Base-by-base conservation (phyloP, 2,329 filamentous ascomycete species). In the Neonectria ditissima region DNA sequence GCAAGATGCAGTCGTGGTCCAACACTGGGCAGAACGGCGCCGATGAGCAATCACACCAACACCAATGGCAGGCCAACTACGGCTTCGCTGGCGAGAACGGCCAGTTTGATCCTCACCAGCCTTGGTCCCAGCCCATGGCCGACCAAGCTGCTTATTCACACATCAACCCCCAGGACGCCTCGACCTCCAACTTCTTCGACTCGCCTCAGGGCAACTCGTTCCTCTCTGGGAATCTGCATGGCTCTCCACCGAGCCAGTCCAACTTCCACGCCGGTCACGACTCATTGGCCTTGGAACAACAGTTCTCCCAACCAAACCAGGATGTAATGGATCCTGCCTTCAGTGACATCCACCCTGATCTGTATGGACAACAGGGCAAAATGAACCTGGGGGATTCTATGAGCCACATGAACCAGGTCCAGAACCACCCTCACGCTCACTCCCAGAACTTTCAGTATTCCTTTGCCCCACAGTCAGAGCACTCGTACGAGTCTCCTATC, bases 1-100 rank as follows among this genome's bases (percentile, higher is more conserved):
- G 62, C 73, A 76, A 73, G 65, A 81, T 81, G 79, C 79, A 81
- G 76, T 79, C 79, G 63, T 81, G 79, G 79, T 67, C 78, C 43
- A 74, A 73, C 59, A 69, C 75, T 61, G 74, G 76, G 69, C 79
- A 80, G 69, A 77, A 74, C 56, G 79, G 78, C 69, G 69, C 75
- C 55, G 76, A 79, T 60, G 77, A 74, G 58, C 75, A 75, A 56
- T 63, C 71, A 26, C 73, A 68, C 53, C 71, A 75, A 43, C 73
- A 73, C 55, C 74, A 75, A 60, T 81, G 79, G 79, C 74, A 76
- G 60, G 62, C 73, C 50, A 75, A 72, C 62, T 81, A 77, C 68
- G 65, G 66, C 39, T 80, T 77, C 52, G 56, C 72, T 39, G 66
- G 71, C 32, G 77, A 78, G 55, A 73, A 74, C 58, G 76, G 74